Conservation (phyloP, 1,284 basidiomycete species). For the Calocybe gambosa region DNA sequence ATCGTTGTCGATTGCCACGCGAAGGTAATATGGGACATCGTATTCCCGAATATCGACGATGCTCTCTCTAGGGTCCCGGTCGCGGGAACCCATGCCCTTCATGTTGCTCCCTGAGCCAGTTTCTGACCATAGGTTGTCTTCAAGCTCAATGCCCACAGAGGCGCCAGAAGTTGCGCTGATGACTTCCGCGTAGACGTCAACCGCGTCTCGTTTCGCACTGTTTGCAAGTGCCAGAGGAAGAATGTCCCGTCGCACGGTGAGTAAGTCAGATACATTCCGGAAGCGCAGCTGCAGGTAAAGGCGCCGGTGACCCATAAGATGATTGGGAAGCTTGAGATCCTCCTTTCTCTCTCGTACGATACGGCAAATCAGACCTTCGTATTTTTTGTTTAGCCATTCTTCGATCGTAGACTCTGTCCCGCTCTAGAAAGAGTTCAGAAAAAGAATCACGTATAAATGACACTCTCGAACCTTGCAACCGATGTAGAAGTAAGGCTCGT, state of each 20-base stretch:
- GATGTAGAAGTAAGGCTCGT: conserved; percentile 94
- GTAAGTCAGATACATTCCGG: conserved; percentile 88
- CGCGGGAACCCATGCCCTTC: conserved; percentile 36
- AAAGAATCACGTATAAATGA: conserved; percentile 3
- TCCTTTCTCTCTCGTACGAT: conserved; percentile 85
- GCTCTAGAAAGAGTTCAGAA: conserved; percentile 36
- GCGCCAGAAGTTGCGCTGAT: conserved; percentile 69
- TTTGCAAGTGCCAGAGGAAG: conserved; percentile 88
- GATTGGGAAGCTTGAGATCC: conserved; percentile 94
- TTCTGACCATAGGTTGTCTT: conserved; percentile 60
- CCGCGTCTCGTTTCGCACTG: conserved; percentile 88
- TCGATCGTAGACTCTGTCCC: conserved; percentile 90
- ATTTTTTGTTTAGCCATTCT: conserved; percentile 94
- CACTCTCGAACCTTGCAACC: conserved; percentile 73
- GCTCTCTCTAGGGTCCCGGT: conserved; percentile 81
- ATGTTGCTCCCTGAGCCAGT: conserved; percentile 33
- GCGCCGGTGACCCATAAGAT: conserved; percentile 87
- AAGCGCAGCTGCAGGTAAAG: conserved; percentile 89
- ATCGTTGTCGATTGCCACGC: conserved; percentile 98
- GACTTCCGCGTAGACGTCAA: conserved; percentile 99
- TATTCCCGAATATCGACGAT: conserved; percentile 96
- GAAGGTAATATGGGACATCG: conserved; percentile 96
- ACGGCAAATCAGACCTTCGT: conserved; percentile 80
- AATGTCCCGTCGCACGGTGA: conserved; percentile 83
- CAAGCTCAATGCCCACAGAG: conserved; percentile 62